Base-by-base conservation (phyloP, 148 eudicot species). In the Cornus kousa region DNA sequence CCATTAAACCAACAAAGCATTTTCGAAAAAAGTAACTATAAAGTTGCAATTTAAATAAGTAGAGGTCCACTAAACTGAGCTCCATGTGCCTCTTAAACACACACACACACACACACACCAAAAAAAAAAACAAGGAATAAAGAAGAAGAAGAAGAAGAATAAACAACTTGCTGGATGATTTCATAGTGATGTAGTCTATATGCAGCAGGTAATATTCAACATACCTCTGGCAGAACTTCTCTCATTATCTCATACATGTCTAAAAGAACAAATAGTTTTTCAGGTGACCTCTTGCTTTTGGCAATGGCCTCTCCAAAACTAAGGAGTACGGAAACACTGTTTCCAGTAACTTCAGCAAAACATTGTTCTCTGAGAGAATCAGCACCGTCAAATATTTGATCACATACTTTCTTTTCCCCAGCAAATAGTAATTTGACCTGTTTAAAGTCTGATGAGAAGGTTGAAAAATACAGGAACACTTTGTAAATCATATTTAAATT, bases 231-330 rank as follows among this genome's bases (percentile, higher is more conserved):
- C 80, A 85, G 90, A 82, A 93, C 93, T 81, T 95, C 99, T 84
- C 93, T 89, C 97, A 95, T 93, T 67, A 93, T 89, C 85, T 95
- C 99, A 77, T 95, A 95, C 99, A 93, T 93, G 82, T 95, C 99
- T 80, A 95, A 84, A 50, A 95, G 92, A 72, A 95, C 99, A 87
- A 95, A 95, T 35, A 95, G 84, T 73, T 95, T 95, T 81, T 95
- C 99, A 8, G 99, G 98, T 5, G 99, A 95, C 77, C 97, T 90
- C 86, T 93, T 95, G 86, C 97, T 93, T 85, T 88, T 86, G 55
- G 99, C 93, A 78, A 95, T 90, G 67, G 99, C 97, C 79, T 95
- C 99, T 66, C 99, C 99, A 85, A 95, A 95, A 82, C 99, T 93
- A 37, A 95, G 94, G 71, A 95, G 92, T 65, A 88, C 75, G 20